These are phyloP conservation scores for Kwoniella bestiolae DNA, from an alignment of 768 basidiomycete species.

Conservation along the genomic window DNA sequence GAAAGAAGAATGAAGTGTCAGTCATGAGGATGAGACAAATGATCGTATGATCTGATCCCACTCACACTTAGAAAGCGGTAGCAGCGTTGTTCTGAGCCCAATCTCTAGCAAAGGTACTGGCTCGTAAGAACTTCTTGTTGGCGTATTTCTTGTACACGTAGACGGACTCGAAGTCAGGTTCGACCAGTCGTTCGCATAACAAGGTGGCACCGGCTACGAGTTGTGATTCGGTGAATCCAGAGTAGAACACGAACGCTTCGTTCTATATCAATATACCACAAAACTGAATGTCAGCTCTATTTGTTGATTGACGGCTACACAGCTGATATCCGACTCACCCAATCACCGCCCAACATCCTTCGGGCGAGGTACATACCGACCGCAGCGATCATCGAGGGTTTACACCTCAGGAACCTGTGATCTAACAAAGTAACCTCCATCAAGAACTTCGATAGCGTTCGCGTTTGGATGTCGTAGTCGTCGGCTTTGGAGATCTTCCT, in stretches of 20 bases:
- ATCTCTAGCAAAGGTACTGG: constrained; percentile 60
- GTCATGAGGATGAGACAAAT: background rate
- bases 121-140: constrained; percentile 97
- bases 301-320: no score
- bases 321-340: constrained; percentile 69
- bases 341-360: constrained; percentile 89
- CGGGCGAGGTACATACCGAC: constrained; percentile 97
- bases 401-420: constrained; percentile 86
- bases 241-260: constrained; percentile 88
- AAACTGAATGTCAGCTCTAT: no score
- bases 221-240: constrained; percentile 86
- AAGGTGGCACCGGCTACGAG: constrained; percentile 77
- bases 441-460: constrained; percentile 95
- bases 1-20: background rate
- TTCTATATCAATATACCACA: no score
- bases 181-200: constrained; percentile 80
- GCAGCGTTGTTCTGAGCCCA: constrained; percentile 57
- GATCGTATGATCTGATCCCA: background rate
- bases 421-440: constrained; percentile 95
- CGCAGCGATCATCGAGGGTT: constrained; percentile 91
- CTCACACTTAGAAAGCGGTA: constrained; percentile 23
- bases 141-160: constrained; percentile 97
- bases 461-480: constrained; percentile 96
- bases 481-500: constrained; percentile 97
- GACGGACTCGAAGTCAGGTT: constrained; percentile 75